Conservation (phyloP, 139 green algal species). For the Chlorella vulgaris region DNA sequence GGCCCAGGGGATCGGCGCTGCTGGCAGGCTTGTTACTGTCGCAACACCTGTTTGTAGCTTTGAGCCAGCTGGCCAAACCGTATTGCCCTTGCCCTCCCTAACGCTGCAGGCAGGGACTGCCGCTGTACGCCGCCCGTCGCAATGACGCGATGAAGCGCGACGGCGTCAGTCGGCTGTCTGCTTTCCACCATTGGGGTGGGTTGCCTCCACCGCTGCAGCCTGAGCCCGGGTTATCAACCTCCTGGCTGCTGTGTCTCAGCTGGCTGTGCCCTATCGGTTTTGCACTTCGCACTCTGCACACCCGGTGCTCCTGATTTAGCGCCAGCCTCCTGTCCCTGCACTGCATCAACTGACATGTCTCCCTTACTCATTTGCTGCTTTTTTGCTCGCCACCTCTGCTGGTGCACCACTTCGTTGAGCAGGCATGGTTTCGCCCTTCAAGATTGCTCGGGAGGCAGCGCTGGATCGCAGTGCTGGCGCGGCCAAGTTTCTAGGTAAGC, state of each 20-base stretch:
- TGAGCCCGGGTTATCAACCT: too few species aligned
- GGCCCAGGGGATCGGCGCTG: not conserved
- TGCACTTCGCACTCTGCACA: not conserved
- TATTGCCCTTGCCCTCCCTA: not conserved
- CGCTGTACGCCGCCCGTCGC: slow-evolving; percentile 7
- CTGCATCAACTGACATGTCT: too few species aligned
- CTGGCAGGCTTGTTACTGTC: not conserved
- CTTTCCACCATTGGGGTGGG: slow-evolving; percentile 14
- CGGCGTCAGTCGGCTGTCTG: slow-evolving; percentile 7
- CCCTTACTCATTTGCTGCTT: too few species aligned
- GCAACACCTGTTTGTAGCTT: too few species aligned
- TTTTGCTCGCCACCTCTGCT: not conserved
- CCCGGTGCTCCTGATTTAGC: too few species aligned
- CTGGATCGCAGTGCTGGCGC: slow-evolving; percentile 13
- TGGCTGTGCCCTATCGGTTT: not conserved
- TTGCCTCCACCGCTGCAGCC: not conserved
- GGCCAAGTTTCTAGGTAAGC: slow-evolving; percentile 22
- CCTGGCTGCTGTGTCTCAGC: not conserved
- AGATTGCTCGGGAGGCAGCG: slow-evolving; percentile 3
- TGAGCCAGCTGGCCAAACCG: too few species aligned
- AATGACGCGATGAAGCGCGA: slow-evolving; percentile 16
- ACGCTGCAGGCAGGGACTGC: not conserved
- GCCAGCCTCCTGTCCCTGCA: too few species aligned
- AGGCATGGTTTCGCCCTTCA: slow-evolving; percentile 30
- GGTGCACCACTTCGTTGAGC: not conserved